Evolutionary conservation across 306 rosid species (phyloP).

Genomic region (Astragalus glycyphyllos): DNA sequence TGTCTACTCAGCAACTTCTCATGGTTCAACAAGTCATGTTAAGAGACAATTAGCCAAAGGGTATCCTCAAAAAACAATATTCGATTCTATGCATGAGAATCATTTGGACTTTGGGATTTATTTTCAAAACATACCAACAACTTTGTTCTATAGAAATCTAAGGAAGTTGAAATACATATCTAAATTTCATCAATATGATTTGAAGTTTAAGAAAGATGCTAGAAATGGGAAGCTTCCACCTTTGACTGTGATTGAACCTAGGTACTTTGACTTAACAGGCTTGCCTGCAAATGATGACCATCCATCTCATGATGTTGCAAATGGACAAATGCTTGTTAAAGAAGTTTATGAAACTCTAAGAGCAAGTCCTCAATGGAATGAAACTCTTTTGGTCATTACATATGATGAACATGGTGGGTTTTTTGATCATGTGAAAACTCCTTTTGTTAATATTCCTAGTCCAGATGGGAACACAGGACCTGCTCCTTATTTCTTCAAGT

Average conservation of each 20-base stretch:
- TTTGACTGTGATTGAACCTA: conserved; percentile 89
- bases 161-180: conserved; percentile 81
- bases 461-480: conserved; percentile 99
- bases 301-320: conserved; percentile 99
- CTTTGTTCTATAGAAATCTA: conserved; percentile 84
- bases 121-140: conserved; percentile 86
- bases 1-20: conserved; percentile 96
- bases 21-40: conserved; percentile 92
- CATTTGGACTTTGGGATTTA: conserved; percentile 77
- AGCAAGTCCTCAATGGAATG: conserved; percentile 94
- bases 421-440: conserved; percentile 89
- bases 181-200: conserved; percentile 82
- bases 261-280: conserved; percentile 81
- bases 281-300: conserved; percentile 91
- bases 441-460: conserved; percentile 80
- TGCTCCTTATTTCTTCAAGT: conserved; percentile 95
- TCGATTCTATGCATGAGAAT: conserved; percentile 81
- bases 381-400: conserved; percentile 85
- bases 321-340: conserved; percentile 91
- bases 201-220: conserved; percentile 83
- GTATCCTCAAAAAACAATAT: conserved; percentile 93
- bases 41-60: conserved; percentile 86
- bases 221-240: conserved; percentile 82
- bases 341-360: conserved; percentile 93
- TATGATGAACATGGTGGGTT: conserved; percentile 99